These are phyloP conservation scores for Melanogaster broomeanus DNA, from an alignment of 768 basidiomycete species.

Conservation along the genomic window DNA sequence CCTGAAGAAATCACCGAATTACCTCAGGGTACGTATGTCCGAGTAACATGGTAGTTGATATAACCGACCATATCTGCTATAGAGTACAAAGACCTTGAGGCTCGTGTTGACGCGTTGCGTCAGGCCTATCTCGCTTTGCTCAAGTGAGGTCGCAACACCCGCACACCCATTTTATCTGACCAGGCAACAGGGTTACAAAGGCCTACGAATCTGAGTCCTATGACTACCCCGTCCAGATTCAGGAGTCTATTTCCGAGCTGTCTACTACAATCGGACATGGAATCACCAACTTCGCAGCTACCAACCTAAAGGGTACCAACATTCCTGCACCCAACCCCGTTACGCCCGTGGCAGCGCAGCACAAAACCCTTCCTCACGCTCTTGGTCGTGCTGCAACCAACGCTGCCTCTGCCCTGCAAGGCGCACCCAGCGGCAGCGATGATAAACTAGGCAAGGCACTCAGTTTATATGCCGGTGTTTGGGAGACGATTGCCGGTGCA, in stretches of 20 bases:
- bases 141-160: constrained; percentile 54
- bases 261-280: constrained; percentile 70
- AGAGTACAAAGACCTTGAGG: constrained; percentile 97
- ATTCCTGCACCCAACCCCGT: constrained; percentile 70
- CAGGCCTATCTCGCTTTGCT: constrained; percentile 73
- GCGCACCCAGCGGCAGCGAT: constrained; percentile 46
- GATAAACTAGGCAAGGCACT: constrained; percentile 81
- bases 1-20: constrained; percentile 95
- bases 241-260: constrained; percentile 77
- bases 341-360: constrained; percentile 58
- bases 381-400: constrained; percentile 77
- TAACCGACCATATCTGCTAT: constrained; percentile 8
- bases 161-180: constrained; percentile 1
- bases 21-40: constrained; percentile 66
- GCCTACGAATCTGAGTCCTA: constrained; percentile 89
- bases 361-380: constrained; percentile 98
- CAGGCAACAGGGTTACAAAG: constrained; percentile 64
- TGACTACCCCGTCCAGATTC: constrained; percentile 88
- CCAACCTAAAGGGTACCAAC: constrained; percentile 86
- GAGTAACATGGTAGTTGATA: not conserved
- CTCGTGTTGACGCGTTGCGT: constrained; percentile 89
- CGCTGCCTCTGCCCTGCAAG: constrained; percentile 52
- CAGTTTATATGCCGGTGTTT: constrained; percentile 74
- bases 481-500: constrained; percentile 82
- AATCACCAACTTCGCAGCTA: constrained; percentile 82